Base-by-base conservation (phyloP, 768 basidiomycete genomes). In the Suillus paluster region DNA sequence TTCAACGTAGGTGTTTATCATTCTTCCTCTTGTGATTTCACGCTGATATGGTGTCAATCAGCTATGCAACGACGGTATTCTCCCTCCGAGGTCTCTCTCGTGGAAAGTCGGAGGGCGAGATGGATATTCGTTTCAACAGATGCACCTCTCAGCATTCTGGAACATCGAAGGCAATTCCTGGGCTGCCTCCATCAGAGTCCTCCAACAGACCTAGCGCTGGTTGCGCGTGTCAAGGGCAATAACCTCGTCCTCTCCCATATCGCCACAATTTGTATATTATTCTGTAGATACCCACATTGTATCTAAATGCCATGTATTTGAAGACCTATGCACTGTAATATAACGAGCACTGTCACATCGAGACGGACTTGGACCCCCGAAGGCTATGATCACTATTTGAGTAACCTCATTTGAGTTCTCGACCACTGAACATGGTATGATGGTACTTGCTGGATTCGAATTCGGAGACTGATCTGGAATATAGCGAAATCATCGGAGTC, bases 101-200 rank as follows among this genome's bases (percentile, higher is more conserved):
- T 64, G 64, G 64, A 54, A 34, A 41, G 44, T 64, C 10, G 64
- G 64, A 25, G 54, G 54, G 5, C 52, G 4, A n/a, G 44, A 27
- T 15, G 57, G 57, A 3, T 39, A 53, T 27, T 23, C 44, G 23
- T 63, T 63, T 45, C 44, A 55, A 30, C 57, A 57, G 11, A 58
- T 63, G 46, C 46, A 49, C 41, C 61, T 64, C 10, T 64, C 57
- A 11, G 52, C 61, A 12, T 33, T 64, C 25, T 64, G 64, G 64
- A 64, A 39, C 23, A 49, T 57, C 3, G 52, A 58, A 34, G 64
- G 34, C 25, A 53, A 30, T 19, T n/a, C 62, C 10, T 64, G 64
- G 64, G 14, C 41, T 11, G 34, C 62, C 36, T 63, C 61, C 25
- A 36, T 64, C 36, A 63, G 56, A n/a, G 56, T 64, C 12, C 50